phyloP scores from a whole-genome alignment of 2,329 filamentous ascomycete species.

The Neoascochyta sp. region DNA sequence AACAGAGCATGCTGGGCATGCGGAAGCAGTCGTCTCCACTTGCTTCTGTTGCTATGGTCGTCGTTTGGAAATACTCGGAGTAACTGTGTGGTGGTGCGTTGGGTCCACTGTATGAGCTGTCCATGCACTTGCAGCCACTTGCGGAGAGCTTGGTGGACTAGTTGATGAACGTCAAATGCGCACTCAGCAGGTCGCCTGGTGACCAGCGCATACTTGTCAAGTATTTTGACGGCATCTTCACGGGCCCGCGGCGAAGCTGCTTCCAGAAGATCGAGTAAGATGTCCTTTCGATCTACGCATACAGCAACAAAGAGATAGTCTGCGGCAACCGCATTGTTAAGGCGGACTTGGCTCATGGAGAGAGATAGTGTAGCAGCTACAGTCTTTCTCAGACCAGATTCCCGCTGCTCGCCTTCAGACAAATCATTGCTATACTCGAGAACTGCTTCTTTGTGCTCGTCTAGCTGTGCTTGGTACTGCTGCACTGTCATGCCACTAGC shows the following conservation, averaged over 20 bases:
- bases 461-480: constrained; percentile 13
- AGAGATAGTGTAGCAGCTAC: constrained; percentile 42
- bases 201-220: constrained; percentile 13
- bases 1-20: constrained; percentile 15
- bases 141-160: constrained; percentile 13
- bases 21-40: constrained; percentile 17
- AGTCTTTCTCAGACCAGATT: constrained; percentile 32
- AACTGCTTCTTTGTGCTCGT: constrained; percentile 23
- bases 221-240: constrained; percentile 11
- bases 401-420: constrained; percentile 27
- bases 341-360: constrained; percentile 36
- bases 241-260: constrained; percentile 7
- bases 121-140: constrained; percentile 6
- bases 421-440: constrained; percentile 34
- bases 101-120: constrained; percentile 5
- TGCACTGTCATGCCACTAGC: constrained; percentile 6
- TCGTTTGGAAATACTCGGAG: constrained; percentile 16
- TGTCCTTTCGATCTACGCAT: constrained; percentile 30
- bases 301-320: constrained; percentile 42
- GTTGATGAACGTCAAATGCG: constrained; percentile 12
- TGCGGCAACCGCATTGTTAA: constrained; percentile 31
- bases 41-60: constrained; percentile 14
- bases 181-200: constrained; percentile 9
- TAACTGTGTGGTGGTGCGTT: constrained; percentile 8
- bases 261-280: constrained; percentile 14